Evolutionary conservation across 2,329 filamentous ascomycete species (phyloP).

Genomic region (Aspergillus luchuensis): DNA sequence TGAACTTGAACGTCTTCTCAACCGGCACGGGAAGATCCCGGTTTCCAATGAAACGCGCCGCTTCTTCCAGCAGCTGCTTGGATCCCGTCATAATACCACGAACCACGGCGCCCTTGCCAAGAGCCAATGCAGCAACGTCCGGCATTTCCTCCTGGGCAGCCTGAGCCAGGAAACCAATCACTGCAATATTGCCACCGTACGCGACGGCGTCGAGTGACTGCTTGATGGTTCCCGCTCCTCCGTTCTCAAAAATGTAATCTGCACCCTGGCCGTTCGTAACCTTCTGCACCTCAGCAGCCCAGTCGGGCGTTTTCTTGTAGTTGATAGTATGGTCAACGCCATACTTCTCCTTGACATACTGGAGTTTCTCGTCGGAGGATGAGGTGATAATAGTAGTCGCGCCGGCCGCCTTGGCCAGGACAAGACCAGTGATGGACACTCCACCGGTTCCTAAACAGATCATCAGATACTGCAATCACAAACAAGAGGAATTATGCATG

Average conservation of each 20-base stretch:
- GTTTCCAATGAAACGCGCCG: conserved; percentile 32
- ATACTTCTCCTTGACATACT: conserved; percentile 35
- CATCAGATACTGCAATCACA: conserved; percentile 17
- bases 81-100: conserved; percentile 41
- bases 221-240: conserved; percentile 36
- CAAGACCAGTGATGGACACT: conserved; percentile 42
- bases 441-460: conserved; percentile 45
- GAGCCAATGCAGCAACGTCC: conserved; percentile 10
- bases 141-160: not conserved
- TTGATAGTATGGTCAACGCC: conserved; percentile 48
- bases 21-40: conserved; percentile 32
- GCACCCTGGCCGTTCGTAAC: not conserved
- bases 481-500: not conserved
- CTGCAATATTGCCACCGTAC: not conserved
- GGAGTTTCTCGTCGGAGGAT: conserved; percentile 41
- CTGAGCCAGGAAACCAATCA: conserved; percentile 8
- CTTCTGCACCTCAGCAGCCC: conserved; percentile 1
- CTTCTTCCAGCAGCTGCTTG: conserved; percentile 40
- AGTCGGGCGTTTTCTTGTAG: conserved; percentile 23
- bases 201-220: conserved; percentile 26
- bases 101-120: conserved; percentile 34
- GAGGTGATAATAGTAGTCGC: conserved; percentile 50
- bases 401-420: conserved; percentile 48
- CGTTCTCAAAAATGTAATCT: not conserved
- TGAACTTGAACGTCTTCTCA: conserved; percentile 22